Evolutionary conservation across 2,329 filamentous ascomycete genomes (phyloP).

Genomic region (Colletotrichum camelliae): DNA sequence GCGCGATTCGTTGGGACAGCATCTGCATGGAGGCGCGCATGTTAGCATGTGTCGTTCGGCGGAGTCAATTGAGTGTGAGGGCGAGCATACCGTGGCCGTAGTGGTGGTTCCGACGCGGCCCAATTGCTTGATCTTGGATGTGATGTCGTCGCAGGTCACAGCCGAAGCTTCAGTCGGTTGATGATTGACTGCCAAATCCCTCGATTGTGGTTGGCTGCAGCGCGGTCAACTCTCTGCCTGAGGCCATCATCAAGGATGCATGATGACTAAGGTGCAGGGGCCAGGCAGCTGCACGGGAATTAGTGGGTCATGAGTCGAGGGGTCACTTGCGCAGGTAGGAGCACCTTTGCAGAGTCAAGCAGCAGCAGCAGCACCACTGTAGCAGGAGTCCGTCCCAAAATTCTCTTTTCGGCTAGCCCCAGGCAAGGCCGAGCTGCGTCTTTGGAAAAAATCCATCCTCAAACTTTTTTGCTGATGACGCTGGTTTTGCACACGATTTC

Average conservation of each 20-base stretch:
- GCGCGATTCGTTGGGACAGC: slow-evolving; percentile 64
- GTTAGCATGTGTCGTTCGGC: not conserved
- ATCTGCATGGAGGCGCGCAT: slow-evolving; percentile 47
- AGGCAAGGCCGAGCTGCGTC: slow-evolving; percentile 19
- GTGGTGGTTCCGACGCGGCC: slow-evolving; percentile 38
- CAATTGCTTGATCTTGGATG: slow-evolving; percentile 24
- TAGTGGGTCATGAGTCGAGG: not conserved
- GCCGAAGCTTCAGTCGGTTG: slow-evolving; percentile 20
- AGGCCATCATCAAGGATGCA: slow-evolving; percentile 28
- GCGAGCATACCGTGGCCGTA: slow-evolving; percentile 36
- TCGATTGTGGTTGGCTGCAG: slow-evolving; percentile 21
- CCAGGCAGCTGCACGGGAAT: not conserved
- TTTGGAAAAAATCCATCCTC: slow-evolving; percentile 22
- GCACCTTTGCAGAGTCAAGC: not conserved
- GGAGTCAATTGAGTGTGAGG: not conserved
- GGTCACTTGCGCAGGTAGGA: not conserved
- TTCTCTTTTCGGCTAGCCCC: slow-evolving; percentile 19
- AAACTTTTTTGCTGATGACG: slow-evolving; percentile 59
- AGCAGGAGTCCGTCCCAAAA: not conserved
- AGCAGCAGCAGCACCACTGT: not conserved
- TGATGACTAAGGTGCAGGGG: not conserved
- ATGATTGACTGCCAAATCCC: slow-evolving; percentile 26
- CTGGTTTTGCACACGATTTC: slow-evolving; percentile 46
- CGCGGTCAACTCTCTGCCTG: slow-evolving; percentile 29
- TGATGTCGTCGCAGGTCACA: slow-evolving; percentile 27